Conservation (phyloP, 139 green algal genomes). For the Micractinium conductrix region DNA sequence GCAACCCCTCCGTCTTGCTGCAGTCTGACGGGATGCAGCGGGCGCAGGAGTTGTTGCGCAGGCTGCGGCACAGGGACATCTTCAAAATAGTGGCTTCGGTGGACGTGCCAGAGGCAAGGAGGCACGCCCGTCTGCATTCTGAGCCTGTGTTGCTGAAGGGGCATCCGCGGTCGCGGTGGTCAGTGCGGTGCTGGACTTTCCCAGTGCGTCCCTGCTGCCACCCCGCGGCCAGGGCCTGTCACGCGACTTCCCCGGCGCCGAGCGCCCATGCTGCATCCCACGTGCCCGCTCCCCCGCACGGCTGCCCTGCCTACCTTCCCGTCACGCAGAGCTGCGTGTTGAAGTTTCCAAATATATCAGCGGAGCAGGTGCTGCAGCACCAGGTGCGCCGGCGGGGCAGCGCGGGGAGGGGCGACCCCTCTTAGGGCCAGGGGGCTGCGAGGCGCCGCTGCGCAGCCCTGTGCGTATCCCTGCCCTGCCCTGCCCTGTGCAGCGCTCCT, state of each 20-base stretch:
- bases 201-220: too few relatives aligned
- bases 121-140: not conserved
- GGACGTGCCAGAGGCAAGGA: constrained; percentile 11
- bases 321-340: not conserved
- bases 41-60: constrained; percentile 25
- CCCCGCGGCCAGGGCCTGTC: too few relatives aligned
- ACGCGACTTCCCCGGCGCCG: too few relatives aligned
- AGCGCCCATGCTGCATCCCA: not conserved
- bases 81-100: constrained; percentile 9
- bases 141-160: not conserved
- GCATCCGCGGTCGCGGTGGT: too few relatives aligned
- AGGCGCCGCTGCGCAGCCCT: not conserved
- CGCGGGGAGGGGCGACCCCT: too few relatives aligned
- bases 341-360: not conserved
- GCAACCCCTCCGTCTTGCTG: too few relatives aligned
- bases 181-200: too few relatives aligned
- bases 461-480: not conserved
- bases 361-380: constrained; percentile 18
- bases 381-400: constrained; percentile 18
- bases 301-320: not conserved
- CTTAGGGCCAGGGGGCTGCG: too few relatives aligned
- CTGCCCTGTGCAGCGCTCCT: not conserved
- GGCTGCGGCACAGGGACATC: constrained; percentile 24
- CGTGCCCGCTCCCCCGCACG: too few relatives aligned
- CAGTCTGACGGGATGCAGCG: not conserved